Conservation (phyloP, 176 grass and related monocot genomes). For the Dendrocalamus sinicus region DNA sequence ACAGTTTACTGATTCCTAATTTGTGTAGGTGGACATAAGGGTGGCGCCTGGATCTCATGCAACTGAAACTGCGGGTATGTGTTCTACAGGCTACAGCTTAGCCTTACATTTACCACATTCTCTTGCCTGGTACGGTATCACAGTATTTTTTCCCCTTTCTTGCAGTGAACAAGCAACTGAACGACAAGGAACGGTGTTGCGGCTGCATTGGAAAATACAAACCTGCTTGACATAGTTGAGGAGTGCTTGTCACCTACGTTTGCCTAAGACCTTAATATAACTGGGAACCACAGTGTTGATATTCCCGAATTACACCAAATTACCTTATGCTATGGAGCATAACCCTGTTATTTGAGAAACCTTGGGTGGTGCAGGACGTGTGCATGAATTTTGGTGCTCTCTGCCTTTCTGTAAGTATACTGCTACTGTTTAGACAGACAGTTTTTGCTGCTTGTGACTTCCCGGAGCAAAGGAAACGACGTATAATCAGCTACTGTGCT, state of each 20-base stretch:
- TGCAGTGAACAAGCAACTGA: constrained; percentile 98
- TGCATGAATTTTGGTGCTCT: constrained; percentile 20
- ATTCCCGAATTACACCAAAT: background rate
- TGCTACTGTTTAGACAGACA: background rate
- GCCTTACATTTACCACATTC: constrained; percentile 2
- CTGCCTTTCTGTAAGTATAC: background rate
- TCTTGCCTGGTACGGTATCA: constrained; percentile 3
- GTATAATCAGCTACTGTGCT: background rate
- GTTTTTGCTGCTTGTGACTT: constrained; percentile 1
- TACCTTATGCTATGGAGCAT: background rate
- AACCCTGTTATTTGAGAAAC: background rate
- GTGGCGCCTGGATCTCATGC: constrained; percentile 88
- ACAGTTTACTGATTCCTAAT: constrained; percentile 20
- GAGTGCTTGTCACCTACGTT: constrained; percentile 80
- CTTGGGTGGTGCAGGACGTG: background rate
- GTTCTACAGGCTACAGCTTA: background rate
- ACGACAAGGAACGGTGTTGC: constrained; percentile 93
- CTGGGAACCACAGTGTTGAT: background rate
- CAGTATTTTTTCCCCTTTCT: background rate
- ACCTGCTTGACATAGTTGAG: constrained; percentile 76
- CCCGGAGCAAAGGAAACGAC: background rate
- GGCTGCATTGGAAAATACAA: constrained; percentile 81
- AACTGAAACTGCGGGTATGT: constrained; percentile 84
- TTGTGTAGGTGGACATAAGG: constrained; percentile 79
- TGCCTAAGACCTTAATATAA: constrained; percentile 56